Evolutionary conservation across 352 stramenopile species (phyloP).

Genomic region (Peronospora belbahrii): DNA sequence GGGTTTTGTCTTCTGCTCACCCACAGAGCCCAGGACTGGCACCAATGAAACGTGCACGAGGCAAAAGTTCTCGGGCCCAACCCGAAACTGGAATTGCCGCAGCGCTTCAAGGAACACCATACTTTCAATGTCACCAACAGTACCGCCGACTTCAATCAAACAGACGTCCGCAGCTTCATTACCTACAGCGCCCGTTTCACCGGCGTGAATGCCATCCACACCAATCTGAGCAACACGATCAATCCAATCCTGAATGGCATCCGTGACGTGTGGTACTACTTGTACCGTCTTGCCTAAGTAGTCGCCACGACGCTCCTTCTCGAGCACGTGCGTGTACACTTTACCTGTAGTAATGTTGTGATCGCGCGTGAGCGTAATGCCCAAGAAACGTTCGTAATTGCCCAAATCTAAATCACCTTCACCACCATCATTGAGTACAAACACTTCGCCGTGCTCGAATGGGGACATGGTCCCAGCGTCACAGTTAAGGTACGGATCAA

Average conservation of each 20-base stretch:
- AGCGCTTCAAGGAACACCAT: constrained; percentile 99
- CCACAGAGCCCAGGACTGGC: constrained; percentile 95
- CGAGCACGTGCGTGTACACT: constrained; percentile 94
- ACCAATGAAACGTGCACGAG: constrained; percentile 99
- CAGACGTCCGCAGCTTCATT: constrained; percentile 91
- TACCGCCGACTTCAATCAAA: constrained; percentile 98
- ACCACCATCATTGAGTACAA: constrained; percentile 96
- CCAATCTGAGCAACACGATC: constrained; percentile 94
- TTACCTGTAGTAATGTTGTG: constrained; percentile 99
- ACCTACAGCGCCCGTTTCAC: constrained; percentile 14
- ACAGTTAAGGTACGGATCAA: constrained; percentile 99
- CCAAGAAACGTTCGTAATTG: constrained; percentile 99
- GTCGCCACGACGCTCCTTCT: constrained; percentile 93
- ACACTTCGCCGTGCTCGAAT: constrained; percentile 95
- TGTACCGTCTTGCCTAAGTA: constrained; percentile 99
- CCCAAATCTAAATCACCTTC: constrained; percentile 96
- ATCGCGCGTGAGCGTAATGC: constrained; percentile 91
- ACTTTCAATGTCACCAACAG: constrained; percentile 99
- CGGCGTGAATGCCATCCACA: constrained; percentile 78
- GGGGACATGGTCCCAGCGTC: constrained; percentile 97
- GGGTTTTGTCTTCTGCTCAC: constrained; percentile 99
- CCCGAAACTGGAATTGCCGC: constrained; percentile 98
- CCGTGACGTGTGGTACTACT: constrained; percentile 94
- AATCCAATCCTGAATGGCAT: constrained; percentile 96
- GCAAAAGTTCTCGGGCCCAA: constrained; percentile 97